These are phyloP conservation scores for Phoenix dactylifera DNA, from an alignment of 176 grass and related monocot genomes.

Conservation along the genomic window DNA sequence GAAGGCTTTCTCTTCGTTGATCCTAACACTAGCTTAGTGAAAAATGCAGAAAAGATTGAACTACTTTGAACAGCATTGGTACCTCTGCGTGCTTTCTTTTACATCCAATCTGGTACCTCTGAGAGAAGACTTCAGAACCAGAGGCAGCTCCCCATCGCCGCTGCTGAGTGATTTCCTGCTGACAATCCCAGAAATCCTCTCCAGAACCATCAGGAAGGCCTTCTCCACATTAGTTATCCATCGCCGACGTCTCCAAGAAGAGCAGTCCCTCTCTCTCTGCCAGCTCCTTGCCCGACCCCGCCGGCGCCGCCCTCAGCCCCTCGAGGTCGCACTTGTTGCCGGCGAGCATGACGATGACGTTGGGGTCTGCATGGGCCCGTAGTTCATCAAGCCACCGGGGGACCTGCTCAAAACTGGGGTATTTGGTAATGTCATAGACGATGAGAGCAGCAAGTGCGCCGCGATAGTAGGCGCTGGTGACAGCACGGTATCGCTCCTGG, in stretches of 20 bases:
- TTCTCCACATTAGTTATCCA: constrained; percentile 6
- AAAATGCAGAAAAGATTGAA: too few relatives aligned
- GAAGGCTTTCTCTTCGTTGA: too few relatives aligned
- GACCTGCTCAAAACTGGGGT: constrained; percentile 1
- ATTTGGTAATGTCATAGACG: constrained; percentile 4
- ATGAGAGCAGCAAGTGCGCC: constrained; percentile 2
- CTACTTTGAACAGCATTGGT: too few relatives aligned
- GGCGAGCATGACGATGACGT: neutral
- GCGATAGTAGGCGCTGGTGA: constrained; percentile 5
- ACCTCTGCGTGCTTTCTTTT: too few relatives aligned
- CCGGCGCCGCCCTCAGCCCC: constrained; percentile 6
- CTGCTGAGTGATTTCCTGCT: constrained; percentile 7
- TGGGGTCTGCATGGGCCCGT: neutral
- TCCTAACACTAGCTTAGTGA: too few relatives aligned
- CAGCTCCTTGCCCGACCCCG: neutral
- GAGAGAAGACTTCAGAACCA: too few relatives aligned
- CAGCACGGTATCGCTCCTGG: constrained; percentile 28
- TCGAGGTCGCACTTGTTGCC: constrained; percentile 8
- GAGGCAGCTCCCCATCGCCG: neutral
- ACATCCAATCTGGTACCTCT: too few relatives aligned
- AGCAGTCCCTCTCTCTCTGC: constrained; percentile 5
- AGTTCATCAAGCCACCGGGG: constrained; percentile 5
- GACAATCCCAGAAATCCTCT: neutral
- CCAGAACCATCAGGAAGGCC: constrained; percentile 8
- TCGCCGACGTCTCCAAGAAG: constrained; percentile 7